phyloP scores from a whole-genome alignment of 768 basidiomycete species.

The Coprinopsis marcescibilis region DNA sequence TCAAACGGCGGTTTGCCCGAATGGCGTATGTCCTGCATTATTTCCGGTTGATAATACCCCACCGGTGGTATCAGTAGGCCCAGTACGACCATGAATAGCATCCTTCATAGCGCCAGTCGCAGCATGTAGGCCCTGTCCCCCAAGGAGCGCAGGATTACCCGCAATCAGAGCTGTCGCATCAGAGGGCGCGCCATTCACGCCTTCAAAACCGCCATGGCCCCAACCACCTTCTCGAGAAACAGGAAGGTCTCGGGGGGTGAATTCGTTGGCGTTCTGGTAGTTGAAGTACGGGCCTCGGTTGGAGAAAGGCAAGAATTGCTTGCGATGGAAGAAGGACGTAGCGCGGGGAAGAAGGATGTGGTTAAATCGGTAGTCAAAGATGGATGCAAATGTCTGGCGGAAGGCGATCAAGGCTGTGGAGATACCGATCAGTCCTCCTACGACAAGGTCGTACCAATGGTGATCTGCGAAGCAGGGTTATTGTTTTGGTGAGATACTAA shows the following conservation, averaged over 20 bases:
- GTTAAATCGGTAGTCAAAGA: conserved; percentile 56
- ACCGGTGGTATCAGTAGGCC: too few species aligned
- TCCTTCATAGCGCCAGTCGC: too few species aligned
- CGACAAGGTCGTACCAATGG: conserved; percentile 55
- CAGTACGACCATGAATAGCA: too few species aligned
- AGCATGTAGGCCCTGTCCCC: too few species aligned
- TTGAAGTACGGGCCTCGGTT: conserved; percentile 26
- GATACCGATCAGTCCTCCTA: conserved; percentile 45
- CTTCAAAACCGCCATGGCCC: too few species aligned
- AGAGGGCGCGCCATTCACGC: too few species aligned
- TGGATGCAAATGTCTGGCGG: conserved; percentile 49
- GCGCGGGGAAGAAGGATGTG: conserved; percentile 50
- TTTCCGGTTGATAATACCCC: too few species aligned
- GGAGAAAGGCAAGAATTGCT: conserved; percentile 20
- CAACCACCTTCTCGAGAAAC: conserved; percentile 43
- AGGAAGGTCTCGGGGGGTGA: conserved; percentile 28
- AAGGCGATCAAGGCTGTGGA: conserved; percentile 45
- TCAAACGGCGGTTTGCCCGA: too few species aligned
- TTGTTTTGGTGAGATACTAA: conserved; percentile 17
- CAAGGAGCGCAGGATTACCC: too few species aligned
- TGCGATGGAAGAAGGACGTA: conserved; percentile 37
- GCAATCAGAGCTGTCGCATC: too few species aligned
- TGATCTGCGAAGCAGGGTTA: conserved; percentile 27
- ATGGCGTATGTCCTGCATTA: too few species aligned
- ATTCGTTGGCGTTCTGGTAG: conserved; percentile 26